These are phyloP conservation scores for Podospora comata DNA, from an alignment of 495 filamentous ascomycete genomes.

Conservation along the genomic window DNA sequence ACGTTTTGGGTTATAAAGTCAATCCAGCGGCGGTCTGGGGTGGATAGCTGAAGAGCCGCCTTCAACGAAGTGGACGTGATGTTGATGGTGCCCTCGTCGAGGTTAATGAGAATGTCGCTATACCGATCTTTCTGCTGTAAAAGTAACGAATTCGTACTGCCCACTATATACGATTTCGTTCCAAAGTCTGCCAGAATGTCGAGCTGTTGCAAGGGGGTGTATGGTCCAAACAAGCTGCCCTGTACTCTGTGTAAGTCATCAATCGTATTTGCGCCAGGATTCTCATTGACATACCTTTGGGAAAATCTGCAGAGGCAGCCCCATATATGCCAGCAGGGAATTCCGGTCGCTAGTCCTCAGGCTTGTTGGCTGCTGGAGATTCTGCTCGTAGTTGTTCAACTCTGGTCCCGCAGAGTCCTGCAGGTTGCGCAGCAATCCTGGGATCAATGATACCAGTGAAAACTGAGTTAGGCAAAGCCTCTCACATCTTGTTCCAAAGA, in stretches of 20 bases:
- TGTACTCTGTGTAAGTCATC: constrained; percentile 29
- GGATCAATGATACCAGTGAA: constrained; percentile 89
- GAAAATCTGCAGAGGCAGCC: constrained; percentile 89
- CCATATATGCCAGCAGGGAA: constrained; percentile 90
- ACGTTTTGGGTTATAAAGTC: constrained; percentile 91
- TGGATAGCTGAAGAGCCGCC: constrained; percentile 72
- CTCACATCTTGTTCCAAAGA: constrained; percentile 94
- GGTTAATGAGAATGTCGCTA: constrained; percentile 93
- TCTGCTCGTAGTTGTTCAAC: constrained; percentile 76
- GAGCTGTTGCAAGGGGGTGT: constrained; percentile 93
- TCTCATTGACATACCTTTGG: constrained; percentile 61
- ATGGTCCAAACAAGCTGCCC: constrained; percentile 94
- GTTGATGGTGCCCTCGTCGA: constrained; percentile 84
- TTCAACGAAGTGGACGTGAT: constrained; percentile 78
- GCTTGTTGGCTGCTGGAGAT: constrained; percentile 72
- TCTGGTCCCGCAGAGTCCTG: constrained; percentile 91
- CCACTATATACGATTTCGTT: constrained; percentile 96
- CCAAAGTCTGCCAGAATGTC: constrained; percentile 90
- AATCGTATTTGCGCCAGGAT: not conserved
- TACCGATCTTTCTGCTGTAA: constrained; percentile 96
- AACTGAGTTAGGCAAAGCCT: constrained; percentile 97
- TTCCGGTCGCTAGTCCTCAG: constrained; percentile 86
- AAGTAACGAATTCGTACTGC: constrained; percentile 91
- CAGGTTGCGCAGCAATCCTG: constrained; percentile 78
- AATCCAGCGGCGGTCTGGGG: constrained; percentile 91